Evolutionary conservation across 345 rosid species (phyloP).

Genomic region (Camelina laxa): DNA sequence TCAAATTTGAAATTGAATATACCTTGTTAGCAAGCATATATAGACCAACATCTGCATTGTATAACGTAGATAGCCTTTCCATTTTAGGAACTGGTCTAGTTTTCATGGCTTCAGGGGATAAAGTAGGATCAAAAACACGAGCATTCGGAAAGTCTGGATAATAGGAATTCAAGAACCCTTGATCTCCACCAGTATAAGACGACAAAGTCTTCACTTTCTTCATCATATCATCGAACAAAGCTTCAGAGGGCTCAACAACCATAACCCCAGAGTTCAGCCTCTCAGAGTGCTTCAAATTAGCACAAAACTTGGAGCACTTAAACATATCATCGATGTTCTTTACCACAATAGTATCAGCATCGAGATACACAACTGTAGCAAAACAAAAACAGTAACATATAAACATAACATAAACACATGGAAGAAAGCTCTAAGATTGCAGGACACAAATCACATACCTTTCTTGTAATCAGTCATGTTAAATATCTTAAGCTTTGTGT

Average conservation of each 20-base stretch:
- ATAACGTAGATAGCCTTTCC: conserved; percentile 92
- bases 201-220: conserved; percentile 74
- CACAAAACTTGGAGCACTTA: conserved; percentile 79
- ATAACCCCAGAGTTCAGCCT: conserved; percentile 92
- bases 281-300: conserved; percentile 94
- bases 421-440: neutral
- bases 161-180: conserved; percentile 88
- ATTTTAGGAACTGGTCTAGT: conserved; percentile 69
- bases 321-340: conserved; percentile 87
- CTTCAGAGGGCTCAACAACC: conserved; percentile 90
- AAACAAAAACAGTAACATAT: neutral
- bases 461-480: conserved; percentile 85
- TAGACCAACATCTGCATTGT: conserved; percentile 98
- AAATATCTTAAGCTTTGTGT: conserved; percentile 89
- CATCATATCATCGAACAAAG: conserved; percentile 81
- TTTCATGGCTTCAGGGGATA: conserved; percentile 56
- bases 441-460: conserved; percentile 50
- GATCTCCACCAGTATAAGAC: conserved; percentile 95
- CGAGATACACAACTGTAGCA: conserved; percentile 83
- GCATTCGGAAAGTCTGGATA: conserved; percentile 79
- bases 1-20: neutral
- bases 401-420: conserved; percentile 11
- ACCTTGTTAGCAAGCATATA: conserved; percentile 99
- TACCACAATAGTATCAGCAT: conserved; percentile 95
- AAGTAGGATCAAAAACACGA: conserved; percentile 75